phyloP scores from a whole-genome alignment of 169 alveolate species.

The Eimeria necatrix region DNA sequence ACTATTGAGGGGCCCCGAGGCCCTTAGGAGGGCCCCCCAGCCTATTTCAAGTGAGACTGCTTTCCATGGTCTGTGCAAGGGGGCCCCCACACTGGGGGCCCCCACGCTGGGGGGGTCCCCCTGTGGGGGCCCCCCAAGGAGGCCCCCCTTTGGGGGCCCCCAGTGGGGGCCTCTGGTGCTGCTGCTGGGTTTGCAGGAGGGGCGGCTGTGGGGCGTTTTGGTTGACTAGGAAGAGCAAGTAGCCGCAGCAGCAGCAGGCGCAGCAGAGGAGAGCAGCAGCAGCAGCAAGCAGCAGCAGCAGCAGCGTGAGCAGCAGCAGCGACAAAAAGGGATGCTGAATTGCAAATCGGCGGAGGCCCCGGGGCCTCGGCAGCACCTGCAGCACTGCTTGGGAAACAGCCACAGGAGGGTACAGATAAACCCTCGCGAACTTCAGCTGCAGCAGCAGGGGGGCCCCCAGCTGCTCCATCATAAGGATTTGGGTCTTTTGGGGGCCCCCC shows the following conservation, averaged over 20 bases:
- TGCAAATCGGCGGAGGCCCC: slow-evolving; percentile 35
- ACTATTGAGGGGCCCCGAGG: neutral
- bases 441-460: neutral
- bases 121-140: too few relatives aligned
- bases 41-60: too few relatives aligned
- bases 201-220: neutral
- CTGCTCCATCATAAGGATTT: neutral
- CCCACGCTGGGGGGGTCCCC: too few relatives aligned
- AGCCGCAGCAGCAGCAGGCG: slow-evolving; percentile 49
- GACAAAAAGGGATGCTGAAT: slow-evolving; percentile 13
- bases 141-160: neutral
- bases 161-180: neutral
- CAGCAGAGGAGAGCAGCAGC: neutral
- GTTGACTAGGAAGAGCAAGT: slow-evolving; percentile 1
- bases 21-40: too few relatives aligned
- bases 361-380: slow-evolving; percentile 33
- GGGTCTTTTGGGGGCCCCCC: too few relatives aligned
- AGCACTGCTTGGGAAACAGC: neutral
- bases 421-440: slow-evolving; percentile 43
- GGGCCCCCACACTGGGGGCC: too few relatives aligned
- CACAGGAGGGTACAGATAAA: slow-evolving; percentile 62
- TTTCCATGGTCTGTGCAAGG: too few relatives aligned
- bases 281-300: slow-evolving; percentile 37
- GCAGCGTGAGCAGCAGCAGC: slow-evolving; percentile 44
- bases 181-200: neutral